Evolutionary conservation across 2,329 filamentous ascomycete species (phyloP).

Genomic region (Fusarium penzigii): DNA sequence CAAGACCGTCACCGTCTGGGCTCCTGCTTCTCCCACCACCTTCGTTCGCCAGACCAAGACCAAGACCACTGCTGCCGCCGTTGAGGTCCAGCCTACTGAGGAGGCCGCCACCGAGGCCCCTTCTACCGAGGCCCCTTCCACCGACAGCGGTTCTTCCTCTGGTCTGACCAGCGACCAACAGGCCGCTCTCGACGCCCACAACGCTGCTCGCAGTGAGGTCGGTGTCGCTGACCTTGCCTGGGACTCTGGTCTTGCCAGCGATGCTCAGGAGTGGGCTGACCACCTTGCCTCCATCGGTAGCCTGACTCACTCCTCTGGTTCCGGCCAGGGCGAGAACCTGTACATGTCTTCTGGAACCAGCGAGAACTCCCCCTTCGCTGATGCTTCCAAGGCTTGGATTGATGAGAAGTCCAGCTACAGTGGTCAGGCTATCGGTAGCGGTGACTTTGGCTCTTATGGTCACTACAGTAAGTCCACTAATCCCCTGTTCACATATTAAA

Average conservation of each 20-base stretch:
- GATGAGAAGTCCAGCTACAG: slow-evolving; percentile 25
- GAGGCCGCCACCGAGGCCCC: slow-evolving; percentile 4
- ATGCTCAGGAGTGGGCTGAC: slow-evolving; percentile 25
- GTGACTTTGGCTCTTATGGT: slow-evolving; percentile 25
- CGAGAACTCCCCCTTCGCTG: slow-evolving; percentile 12
- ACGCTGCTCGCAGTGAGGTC: slow-evolving; percentile 24
- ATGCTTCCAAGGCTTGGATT: slow-evolving; percentile 22
- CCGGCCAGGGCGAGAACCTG: slow-evolving; percentile 26
- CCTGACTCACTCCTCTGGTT: slow-evolving; percentile 19
- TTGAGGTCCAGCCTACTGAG: slow-evolving; percentile 2
- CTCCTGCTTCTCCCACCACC: neutral
- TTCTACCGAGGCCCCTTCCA: slow-evolving; percentile 1
- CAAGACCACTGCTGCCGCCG: slow-evolving; percentile 2
- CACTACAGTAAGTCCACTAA: slow-evolving; percentile 23
- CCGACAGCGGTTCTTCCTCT: slow-evolving; percentile 3
- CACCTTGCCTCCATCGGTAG: slow-evolving; percentile 21
- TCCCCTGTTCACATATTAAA: too few relatives aligned
- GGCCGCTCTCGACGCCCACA: slow-evolving; percentile 26
- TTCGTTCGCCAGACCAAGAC: too few relatives aligned
- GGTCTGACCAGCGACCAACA: slow-evolving; percentile 20
- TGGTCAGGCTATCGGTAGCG: slow-evolving; percentile 18
- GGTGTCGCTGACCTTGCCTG: slow-evolving; percentile 20
- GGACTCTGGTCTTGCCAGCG: slow-evolving; percentile 22
- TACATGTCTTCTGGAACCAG: slow-evolving; percentile 16
- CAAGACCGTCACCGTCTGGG: slow-evolving; percentile 12